Evolutionary conservation across 1,139 yeast species (phyloP).

Genomic region (Schwanniomyces etchellsii): DNA sequence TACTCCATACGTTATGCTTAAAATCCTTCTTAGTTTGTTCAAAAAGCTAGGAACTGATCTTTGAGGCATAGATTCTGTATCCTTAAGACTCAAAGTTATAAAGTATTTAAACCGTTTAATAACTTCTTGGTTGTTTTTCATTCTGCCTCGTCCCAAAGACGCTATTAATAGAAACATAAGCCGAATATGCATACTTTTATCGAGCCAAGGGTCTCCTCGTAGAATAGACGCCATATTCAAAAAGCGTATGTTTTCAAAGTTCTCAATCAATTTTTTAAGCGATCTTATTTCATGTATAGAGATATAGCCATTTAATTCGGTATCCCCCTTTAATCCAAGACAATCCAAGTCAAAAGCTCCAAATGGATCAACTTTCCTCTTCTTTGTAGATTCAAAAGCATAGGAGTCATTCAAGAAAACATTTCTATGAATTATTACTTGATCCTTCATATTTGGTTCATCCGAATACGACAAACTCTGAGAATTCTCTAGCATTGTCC

Average conservation of each 20-base stretch:
- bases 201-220: not conserved
- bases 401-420: conserved; percentile 2
- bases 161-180: too few species aligned
- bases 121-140: too few species aligned
- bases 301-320: conserved; percentile 2
- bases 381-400: conserved; percentile 5
- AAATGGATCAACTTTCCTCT: conserved; percentile 5
- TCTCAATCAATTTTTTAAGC: conserved; percentile 12
- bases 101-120: too few species aligned
- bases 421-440: conserved; percentile 4
- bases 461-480: conserved; percentile 1
- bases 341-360: conserved; percentile 8
- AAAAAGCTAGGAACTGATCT: too few species aligned
- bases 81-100: too few species aligned
- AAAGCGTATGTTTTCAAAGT: conserved; percentile 11
- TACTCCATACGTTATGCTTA: too few species aligned
- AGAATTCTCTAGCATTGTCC: conserved; percentile 6
- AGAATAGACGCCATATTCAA: conserved; percentile 8
- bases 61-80: too few species aligned
- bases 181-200: not conserved
- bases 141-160: too few species aligned
- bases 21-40: too few species aligned
- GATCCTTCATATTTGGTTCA: conserved; percentile 1
- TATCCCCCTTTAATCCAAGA: conserved; percentile 5
- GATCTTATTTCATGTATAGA: conserved; percentile 16